These are phyloP conservation scores for Punica granatum DNA, from an alignment of 345 rosid genomes.

Conservation along the genomic window DNA sequence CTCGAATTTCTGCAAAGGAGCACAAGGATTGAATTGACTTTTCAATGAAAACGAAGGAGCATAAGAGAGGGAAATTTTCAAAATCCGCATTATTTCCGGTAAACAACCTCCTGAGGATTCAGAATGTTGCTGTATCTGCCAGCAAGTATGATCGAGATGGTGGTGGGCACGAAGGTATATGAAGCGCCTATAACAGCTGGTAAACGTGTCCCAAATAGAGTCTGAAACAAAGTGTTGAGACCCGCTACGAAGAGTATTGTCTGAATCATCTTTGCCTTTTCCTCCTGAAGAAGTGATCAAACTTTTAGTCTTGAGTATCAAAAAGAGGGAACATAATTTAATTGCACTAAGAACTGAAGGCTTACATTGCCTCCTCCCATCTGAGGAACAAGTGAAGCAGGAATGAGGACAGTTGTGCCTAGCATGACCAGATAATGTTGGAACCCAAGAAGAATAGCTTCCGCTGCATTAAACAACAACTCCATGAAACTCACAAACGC, in stretches of 20 bases:
- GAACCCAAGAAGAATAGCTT: constrained; percentile 87
- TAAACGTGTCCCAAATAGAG: constrained; percentile 76
- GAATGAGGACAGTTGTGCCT: constrained; percentile 87
- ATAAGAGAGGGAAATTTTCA: background rate
- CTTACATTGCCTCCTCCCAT: constrained; percentile 98
- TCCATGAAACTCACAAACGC: background rate
- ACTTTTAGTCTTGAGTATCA: background rate
- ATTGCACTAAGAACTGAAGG: constrained; percentile 4
- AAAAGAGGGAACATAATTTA: background rate
- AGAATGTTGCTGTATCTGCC: constrained; percentile 67
- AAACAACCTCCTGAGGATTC: constrained; percentile 79
- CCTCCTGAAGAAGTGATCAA: constrained; percentile 41
- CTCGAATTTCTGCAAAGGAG: constrained; percentile 61
- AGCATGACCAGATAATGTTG: constrained; percentile 98
- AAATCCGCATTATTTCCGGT: background rate
- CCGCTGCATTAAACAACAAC: constrained; percentile 54
- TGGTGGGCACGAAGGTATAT: constrained; percentile 68
- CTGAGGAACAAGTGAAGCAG: constrained; percentile 72
- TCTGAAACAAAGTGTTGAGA: constrained; percentile 65
- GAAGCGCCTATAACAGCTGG: constrained; percentile 94
- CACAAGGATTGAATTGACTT: constrained; percentile 1
- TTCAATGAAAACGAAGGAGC: background rate
- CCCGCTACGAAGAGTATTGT: constrained; percentile 93
- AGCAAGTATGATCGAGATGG: constrained; percentile 80
- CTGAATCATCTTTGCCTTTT: constrained; percentile 90